Evolutionary conservation across 164 flowering plant species (phyloP).

Genomic region (Hamamelis virginiana): DNA sequence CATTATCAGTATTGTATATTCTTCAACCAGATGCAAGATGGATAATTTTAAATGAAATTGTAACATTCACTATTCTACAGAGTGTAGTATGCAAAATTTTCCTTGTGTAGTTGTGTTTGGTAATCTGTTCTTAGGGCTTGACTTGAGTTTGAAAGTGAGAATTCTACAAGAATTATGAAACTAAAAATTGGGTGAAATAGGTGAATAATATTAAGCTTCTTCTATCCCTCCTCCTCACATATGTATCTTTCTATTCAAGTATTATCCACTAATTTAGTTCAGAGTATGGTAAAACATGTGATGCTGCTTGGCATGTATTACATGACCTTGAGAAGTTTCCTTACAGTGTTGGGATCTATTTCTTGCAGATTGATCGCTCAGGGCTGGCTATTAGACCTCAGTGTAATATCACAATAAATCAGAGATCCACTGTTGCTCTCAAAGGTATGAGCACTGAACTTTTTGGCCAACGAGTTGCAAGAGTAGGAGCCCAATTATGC

Average conservation of each 20-base stretch:
- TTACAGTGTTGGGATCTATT: neutral
- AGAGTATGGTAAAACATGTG: neutral
- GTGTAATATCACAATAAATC: conserved; percentile 6
- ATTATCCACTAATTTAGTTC: neutral
- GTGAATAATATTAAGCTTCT: neutral
- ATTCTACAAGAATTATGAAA: too few species aligned
- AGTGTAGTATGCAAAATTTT: neutral
- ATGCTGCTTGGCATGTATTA: neutral
- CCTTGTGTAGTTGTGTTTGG: neutral
- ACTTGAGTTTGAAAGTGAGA: neutral
- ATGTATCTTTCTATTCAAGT: neutral
- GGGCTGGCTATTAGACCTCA: conserved; percentile 9
- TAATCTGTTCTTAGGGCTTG: neutral
- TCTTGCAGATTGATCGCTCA: conserved; percentile 18
- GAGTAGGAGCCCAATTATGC: conserved; percentile 7
- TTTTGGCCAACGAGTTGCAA: conserved; percentile 19
- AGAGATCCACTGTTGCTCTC: conserved; percentile 9
- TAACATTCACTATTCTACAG: neutral
- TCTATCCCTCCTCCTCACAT: too few species aligned
- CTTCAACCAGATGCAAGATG: neutral
- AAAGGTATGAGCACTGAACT: conserved; percentile 8
- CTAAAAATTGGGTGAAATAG: neutral
- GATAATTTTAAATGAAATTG: neutral
- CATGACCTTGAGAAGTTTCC: neutral
- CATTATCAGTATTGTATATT: neutral